These are phyloP conservation scores for Rhynchosporium secalis DNA, from an alignment of 2,329 filamentous ascomycete genomes.

Conservation along the genomic window DNA sequence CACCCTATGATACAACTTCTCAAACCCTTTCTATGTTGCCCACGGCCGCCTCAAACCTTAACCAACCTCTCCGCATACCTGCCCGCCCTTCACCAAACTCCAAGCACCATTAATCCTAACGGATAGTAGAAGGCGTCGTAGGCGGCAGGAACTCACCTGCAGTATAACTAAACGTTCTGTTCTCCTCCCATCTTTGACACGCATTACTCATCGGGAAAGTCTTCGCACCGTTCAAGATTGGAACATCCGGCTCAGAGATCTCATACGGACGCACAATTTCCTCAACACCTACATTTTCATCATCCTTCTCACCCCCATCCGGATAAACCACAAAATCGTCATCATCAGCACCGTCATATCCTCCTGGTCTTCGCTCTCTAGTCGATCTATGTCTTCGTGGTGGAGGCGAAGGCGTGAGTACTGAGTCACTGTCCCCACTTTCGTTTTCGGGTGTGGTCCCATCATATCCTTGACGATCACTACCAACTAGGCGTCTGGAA, in stretches of 20 bases:
- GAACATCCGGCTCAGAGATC: background rate
- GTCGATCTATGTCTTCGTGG: background rate
- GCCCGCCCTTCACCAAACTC: background rate
- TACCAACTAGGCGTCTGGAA: background rate
- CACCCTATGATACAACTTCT: no score
- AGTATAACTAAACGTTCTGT: background rate
- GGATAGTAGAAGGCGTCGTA: background rate
- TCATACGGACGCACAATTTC: background rate
- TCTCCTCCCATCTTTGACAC: background rate
- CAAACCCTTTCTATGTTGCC: no score
- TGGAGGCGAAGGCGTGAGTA: background rate
- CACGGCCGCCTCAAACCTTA: no score
- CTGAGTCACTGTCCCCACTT: background rate
- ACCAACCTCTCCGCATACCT: no score
- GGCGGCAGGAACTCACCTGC: background rate
- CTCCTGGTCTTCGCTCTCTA: background rate
- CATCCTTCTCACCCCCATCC: background rate
- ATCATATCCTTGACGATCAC: background rate
- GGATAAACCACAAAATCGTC: background rate
- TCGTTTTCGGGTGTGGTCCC: background rate
- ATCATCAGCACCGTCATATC: conserved; percentile 12
- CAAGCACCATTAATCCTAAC: background rate
- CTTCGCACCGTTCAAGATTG: background rate
- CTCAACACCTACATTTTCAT: background rate
- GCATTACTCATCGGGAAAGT: background rate